Evolutionary conservation across 306 rosid species (phyloP), one percentile per base, ranked within the genome.

Genomic region (Prunus mume): DNA sequence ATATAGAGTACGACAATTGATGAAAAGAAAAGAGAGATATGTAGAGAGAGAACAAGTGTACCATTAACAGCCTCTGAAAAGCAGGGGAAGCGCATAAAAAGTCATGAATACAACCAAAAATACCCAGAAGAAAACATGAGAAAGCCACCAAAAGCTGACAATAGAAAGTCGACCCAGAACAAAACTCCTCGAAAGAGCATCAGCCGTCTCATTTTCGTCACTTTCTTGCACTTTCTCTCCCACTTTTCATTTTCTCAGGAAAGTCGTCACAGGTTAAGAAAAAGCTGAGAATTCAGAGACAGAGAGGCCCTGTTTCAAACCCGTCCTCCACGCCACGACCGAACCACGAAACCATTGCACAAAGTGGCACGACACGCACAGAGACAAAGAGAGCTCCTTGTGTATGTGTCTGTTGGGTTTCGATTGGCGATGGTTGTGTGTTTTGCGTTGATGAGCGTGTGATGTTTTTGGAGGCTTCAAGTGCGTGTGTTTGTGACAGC

Each of bases 251-350:
- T 54, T 61, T 64, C 32, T 55, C 62, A 57, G 64, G 45, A 79
- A 47, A 22, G 6, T 22, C 8, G 14, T 2, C 7, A 18, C 71
- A 0, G 9, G 41, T 61, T 14, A 66, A 66, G 38, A 57, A 78
- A 50, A 80, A 73, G 30, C 55, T 45, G 81, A 80, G 85, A 65
- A 32, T 76, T 34, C 65, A 51, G 25, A 56, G 46, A 76, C 93
- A 90, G 84, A 86, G 76, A 82, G 91, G 87, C 64, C 75, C 72
- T 50, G 86, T 81, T 81, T 78, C 76, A 80, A 82, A 75, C 78
- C 80, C 71, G 76, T 75, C 82, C 11, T 60, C 83, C 65, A 75
- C 81, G 52, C 78, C 83, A 85, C 46, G 62, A 58, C 64, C 78
- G 38, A 84, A 55, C 52, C 86, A 86, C 19, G 76, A 79, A 87